Base-by-base conservation (phyloP, 306 rosid species). In the Senna tora region DNA sequence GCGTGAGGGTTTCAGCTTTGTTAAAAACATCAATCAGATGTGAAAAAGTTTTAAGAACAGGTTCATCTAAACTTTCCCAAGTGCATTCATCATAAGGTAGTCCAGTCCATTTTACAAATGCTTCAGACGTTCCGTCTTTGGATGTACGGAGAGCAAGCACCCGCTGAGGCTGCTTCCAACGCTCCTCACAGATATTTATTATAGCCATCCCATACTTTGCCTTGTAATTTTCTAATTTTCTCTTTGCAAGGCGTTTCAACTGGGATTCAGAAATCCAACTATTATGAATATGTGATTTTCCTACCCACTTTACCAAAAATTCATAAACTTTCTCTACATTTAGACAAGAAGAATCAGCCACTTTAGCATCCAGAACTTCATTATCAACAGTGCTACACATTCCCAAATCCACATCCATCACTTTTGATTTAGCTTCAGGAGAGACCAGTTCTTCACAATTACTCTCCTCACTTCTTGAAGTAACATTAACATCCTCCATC, bases 171-270 rank as follows among this genome's bases (percentile, higher is more conserved):
- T 77, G 89, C 85, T 88, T 89, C 99, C 99, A 95, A 30, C 71
- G 79, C 58, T 95, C 99, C 90, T 95, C 96, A 50, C 96, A 91
- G 64, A 95, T 88, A 78, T 91, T 85, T 78, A 95, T 92, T 65
- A 85, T 83, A 2, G 89, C 72, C 38, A 79, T 85, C 75, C 99
- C 99, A 83, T 91, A 90, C 83, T 95, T 95, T 5, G 93, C 97
- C 87, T 89, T 95, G 81, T 95, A 95, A 83, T 95, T 95, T 83
- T 95, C 99, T 56, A 95, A 86, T 81, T 95, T 95, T 84, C 99
- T 88, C 92, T 92, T 95, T 5, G 99, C 99, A 85, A 89, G 80
- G 69, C 50, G 84, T 88, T 95, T 95, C 70, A 95, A 79, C 70
- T 84, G 96, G 76, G 96, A 89, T 81, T 95, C 99, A 63, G 99